Conservation (phyloP, 2,329 filamentous ascomycete genomes). For the Thermomyces lanuginosus region DNA sequence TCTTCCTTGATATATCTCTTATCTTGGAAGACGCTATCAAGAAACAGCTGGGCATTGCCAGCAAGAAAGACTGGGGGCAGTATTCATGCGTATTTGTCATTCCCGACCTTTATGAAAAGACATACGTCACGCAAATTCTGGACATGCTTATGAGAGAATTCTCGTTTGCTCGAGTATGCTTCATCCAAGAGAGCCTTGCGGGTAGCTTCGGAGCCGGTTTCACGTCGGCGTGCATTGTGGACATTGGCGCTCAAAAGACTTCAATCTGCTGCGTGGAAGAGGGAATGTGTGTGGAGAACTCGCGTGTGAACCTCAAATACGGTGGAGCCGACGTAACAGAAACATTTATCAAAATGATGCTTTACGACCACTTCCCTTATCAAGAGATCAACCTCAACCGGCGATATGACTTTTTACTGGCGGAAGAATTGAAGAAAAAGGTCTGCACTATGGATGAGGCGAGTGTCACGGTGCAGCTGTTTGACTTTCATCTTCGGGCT, state of each 20-base stretch:
- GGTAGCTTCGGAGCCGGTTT: slow-evolving; percentile 92
- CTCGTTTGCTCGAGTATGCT: slow-evolving; percentile 73
- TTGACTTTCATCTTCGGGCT: slow-evolving; percentile 78
- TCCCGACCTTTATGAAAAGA: slow-evolving; percentile 89
- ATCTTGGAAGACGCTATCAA: slow-evolving; percentile 76
- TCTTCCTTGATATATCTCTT: slow-evolving; percentile 74
- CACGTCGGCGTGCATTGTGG: slow-evolving; percentile 84
- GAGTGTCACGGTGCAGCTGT: slow-evolving; percentile 73
- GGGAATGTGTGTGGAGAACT: slow-evolving; percentile 86
- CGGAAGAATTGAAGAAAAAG: slow-evolving; percentile 89
- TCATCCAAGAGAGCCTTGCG: slow-evolving; percentile 90
- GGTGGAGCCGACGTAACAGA: slow-evolving; percentile 88
- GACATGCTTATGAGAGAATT: slow-evolving; percentile 79
- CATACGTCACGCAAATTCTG: slow-evolving; percentile 70
- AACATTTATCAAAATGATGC: slow-evolving; percentile 93
- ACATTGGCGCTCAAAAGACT: slow-evolving; percentile 93
- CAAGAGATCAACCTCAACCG: slow-evolving; percentile 80
- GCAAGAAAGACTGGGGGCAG: slow-evolving; percentile 66
- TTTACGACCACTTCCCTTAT: slow-evolving; percentile 91
- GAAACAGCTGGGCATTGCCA: slow-evolving; percentile 62
- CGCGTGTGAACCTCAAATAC: slow-evolving; percentile 84
- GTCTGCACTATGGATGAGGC: slow-evolving; percentile 82
- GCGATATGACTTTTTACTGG: slow-evolving; percentile 80
- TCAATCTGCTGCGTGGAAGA: slow-evolving; percentile 95
- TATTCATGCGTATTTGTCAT: slow-evolving; percentile 97